Base-by-base conservation (phyloP, 1,139 yeast genomes). In the Candida sanyaensis region DNA sequence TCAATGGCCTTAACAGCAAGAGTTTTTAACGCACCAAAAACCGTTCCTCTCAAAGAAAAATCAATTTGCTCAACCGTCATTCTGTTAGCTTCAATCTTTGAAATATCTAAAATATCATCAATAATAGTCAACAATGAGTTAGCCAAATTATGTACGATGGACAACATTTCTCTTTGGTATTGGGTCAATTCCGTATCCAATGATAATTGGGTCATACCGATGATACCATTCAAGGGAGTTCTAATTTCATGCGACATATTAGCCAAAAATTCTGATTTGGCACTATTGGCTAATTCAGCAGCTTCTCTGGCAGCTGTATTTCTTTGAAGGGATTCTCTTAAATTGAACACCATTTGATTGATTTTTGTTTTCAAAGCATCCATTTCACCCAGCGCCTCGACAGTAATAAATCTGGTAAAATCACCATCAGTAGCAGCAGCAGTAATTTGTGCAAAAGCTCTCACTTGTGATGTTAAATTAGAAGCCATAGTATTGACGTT, bases 391-490 rank as follows among this genome's bases (percentile, higher is more conserved):
- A 86, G 78, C 1, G 96, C 96, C 62, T 89, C 96, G 52, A 89
- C 96, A 0, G 96, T 89, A 56, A 89, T 89, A 61, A 89, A 88
- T 54, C 95, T 77, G 0, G 96, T 88, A 67, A 89, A 89, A 65
- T 89, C 96, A 64, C 96, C 96, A 69, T 89, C 96, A 1, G 96
- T 88, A 4, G 96, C 96, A 33, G 96, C 95, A 27, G 95, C 96
- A 0, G 96, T 89, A 60, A 89, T 89, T 64, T 88, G 96, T 38
- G 96, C 96, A 71, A 89, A 89, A 0, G 96, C 96, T 69, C 96
- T 83, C 61, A 89, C 96, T 71, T 89, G 96, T 1, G 96, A 86
- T 0, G 96, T 89, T 64, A 89, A 80, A 64, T 89, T 89, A 24
- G 93, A 84, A 47, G 96, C 96, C 96, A 89, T 89, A 28, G 95